A percentile compares a stretch with the other conserved stretches of the same genome.
Evolutionary conservation across 2,329 filamentous ascomycete species (phyloP).

Genomic region (Diaporthe vexans): DNA sequence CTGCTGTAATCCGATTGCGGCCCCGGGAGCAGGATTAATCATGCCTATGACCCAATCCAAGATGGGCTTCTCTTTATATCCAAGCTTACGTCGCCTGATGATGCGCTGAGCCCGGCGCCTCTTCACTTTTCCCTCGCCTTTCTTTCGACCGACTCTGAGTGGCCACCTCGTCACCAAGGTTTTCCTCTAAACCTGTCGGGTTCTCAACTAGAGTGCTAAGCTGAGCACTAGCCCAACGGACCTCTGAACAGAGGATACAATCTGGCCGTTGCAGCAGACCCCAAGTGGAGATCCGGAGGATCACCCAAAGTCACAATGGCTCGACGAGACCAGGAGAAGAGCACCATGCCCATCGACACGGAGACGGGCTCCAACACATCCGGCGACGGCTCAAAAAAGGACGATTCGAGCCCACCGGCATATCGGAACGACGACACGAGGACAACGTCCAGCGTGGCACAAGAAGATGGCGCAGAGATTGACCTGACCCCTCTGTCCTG

Average conservation of each 20-base stretch:
- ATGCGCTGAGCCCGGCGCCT: background rate
- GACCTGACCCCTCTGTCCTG: conserved; percentile 38
- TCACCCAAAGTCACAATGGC: conserved; percentile 1
- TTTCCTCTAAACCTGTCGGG: background rate
- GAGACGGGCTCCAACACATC: conserved; percentile 36
- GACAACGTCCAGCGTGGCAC: conserved; percentile 37
- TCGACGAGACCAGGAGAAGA: conserved; percentile 30
- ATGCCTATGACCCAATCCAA: conserved; percentile 27
- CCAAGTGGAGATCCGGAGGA: background rate
- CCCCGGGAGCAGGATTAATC: conserved; percentile 24
- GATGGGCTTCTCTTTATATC: conserved; percentile 19
- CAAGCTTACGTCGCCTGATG: conserved; percentile 18
- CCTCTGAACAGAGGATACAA: background rate
- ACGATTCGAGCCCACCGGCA: conserved; percentile 10
- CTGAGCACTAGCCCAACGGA: conserved; percentile 5
- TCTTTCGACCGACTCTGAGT: background rate
- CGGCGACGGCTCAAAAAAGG: conserved; percentile 20
- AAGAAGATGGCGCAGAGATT: conserved; percentile 40
- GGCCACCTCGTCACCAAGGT: background rate
- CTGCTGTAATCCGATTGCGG: conserved; percentile 35
- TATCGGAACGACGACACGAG: conserved; percentile 31
- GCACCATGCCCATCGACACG: conserved; percentile 15
- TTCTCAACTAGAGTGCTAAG: conserved; percentile 29
- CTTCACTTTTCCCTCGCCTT: conserved; percentile 1
- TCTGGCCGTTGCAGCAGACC: conserved; percentile 6